These are phyloP conservation scores for Kuraishia hungarica DNA, from an alignment of 805 yeast species.

Conservation along the genomic window DNA sequence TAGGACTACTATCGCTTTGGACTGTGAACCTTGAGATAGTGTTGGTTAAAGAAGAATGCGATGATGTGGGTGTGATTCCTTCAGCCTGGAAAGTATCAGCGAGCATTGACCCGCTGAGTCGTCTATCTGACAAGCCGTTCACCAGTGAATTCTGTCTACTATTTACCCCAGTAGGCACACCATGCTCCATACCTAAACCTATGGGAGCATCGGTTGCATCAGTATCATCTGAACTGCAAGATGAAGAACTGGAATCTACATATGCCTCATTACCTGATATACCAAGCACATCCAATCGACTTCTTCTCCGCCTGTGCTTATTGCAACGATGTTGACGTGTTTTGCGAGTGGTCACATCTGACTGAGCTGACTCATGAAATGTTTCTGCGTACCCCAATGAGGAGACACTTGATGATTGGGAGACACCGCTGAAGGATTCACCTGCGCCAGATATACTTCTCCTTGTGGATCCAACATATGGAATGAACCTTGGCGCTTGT, in stretches of 20 bases:
- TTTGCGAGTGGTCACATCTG: not conserved
- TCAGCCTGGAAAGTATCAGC: not conserved
- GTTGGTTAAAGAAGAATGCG: not conserved
- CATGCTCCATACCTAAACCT: not conserved
- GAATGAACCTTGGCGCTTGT: not conserved
- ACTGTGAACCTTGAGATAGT: not conserved
- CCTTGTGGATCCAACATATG: not conserved
- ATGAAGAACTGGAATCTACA: not conserved
- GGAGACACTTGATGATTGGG: conserved; percentile 6
- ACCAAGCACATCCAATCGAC: not conserved
- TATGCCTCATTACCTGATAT: not conserved
- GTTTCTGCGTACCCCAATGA: conserved; percentile 5
- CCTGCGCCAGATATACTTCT: not conserved
- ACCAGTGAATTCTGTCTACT: not conserved
- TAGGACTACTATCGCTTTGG: not conserved
- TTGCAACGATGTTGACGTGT: not conserved
- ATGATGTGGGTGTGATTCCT: not conserved
- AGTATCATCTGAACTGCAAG: not conserved
- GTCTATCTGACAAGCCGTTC: not conserved
- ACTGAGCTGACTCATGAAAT: not conserved
- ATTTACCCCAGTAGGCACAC: not conserved
- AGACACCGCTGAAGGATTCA: not conserved
- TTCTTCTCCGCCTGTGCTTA: not conserved
- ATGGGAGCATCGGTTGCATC: not conserved
- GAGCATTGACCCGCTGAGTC: not conserved